Evolutionary conservation across 192 early-diverging fungal genomes (phyloP).

Genomic region (Coemansia sp.): DNA sequence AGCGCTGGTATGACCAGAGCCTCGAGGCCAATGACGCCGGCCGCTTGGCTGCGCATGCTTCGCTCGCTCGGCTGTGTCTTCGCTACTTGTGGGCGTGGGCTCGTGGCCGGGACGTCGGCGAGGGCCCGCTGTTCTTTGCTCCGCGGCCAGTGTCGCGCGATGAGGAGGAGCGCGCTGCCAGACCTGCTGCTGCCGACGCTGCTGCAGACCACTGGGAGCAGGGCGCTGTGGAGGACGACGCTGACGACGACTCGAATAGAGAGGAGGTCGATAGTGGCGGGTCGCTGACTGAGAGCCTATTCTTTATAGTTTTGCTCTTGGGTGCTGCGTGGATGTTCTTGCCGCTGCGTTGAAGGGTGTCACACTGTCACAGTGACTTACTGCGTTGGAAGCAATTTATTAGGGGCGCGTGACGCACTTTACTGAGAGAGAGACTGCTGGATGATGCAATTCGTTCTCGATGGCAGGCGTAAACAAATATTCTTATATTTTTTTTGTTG

Average conservation of each 20-base stretch:
- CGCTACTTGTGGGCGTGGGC: conserved; percentile 68
- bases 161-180: conserved; percentile 5
- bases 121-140: conserved; percentile 51
- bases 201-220: conserved; percentile 19
- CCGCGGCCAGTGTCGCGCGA: conserved; percentile 19
- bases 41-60: conserved; percentile 71
- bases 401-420: neutral
- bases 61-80: conserved; percentile 67
- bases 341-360: conserved; percentile 14
- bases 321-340: conserved; percentile 45
- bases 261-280: neutral
- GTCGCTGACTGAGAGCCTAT: conserved; percentile 21
- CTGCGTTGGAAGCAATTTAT: neutral
- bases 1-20: conserved; percentile 87
- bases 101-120: conserved; percentile 58
- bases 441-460: neutral
- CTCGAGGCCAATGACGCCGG: conserved; percentile 76
- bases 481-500: neutral
- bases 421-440: neutral
- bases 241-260: neutral
- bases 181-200: conserved; percentile 21
- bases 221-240: neutral
- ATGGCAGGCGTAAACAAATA: neutral
- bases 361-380: no score
- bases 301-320: conserved; percentile 29